Percentiles rank a stretch among this genome's conserved stretches.
These are phyloP conservation scores for Athelia psychrophila DNA, from an alignment of 1,284 basidiomycete species.

Conservation along the genomic window DNA sequence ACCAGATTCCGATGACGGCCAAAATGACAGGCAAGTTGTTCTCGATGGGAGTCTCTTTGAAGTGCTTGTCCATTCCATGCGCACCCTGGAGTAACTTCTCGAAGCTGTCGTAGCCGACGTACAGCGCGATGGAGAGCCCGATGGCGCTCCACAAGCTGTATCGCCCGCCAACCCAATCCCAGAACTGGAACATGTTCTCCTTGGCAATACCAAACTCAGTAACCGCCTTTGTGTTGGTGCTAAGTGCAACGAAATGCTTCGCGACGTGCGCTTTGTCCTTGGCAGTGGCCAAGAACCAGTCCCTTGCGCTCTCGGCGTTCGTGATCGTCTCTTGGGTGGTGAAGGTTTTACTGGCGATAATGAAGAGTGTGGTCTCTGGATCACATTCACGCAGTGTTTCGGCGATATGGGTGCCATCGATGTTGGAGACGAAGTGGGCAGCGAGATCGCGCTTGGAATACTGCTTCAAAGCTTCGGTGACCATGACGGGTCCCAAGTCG, in stretches of 20 bases:
- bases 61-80: constrained; percentile 98
- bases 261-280: constrained; percentile 91
- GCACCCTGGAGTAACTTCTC: constrained; percentile 88
- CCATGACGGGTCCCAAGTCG: constrained; percentile 98
- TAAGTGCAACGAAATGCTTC: constrained; percentile 98
- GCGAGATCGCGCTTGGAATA: constrained; percentile 90
- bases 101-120: constrained; percentile 95
- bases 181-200: constrained; percentile 99
- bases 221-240: constrained; percentile 94
- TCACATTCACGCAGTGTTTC: constrained; percentile 84
- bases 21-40: constrained; percentile 91
- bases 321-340: constrained; percentile 99
- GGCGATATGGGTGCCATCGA: constrained; percentile 96
- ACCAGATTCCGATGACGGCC: constrained; percentile 95
- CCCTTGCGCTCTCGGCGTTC: constrained; percentile 91
- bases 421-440: constrained; percentile 94
- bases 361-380: constrained; percentile 95
- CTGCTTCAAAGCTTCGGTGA: constrained; percentile 93
- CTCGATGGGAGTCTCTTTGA: constrained; percentile 86
- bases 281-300: constrained; percentile 90
- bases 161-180: constrained; percentile 99
- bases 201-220: constrained; percentile 93
- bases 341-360: constrained; percentile 98
- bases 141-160: constrained; percentile 99
- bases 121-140: constrained; percentile 90